phyloP scores from a whole-genome alignment of 2,329 filamentous ascomycete genomes.

The Neopestalotiopsis clavispora region DNA sequence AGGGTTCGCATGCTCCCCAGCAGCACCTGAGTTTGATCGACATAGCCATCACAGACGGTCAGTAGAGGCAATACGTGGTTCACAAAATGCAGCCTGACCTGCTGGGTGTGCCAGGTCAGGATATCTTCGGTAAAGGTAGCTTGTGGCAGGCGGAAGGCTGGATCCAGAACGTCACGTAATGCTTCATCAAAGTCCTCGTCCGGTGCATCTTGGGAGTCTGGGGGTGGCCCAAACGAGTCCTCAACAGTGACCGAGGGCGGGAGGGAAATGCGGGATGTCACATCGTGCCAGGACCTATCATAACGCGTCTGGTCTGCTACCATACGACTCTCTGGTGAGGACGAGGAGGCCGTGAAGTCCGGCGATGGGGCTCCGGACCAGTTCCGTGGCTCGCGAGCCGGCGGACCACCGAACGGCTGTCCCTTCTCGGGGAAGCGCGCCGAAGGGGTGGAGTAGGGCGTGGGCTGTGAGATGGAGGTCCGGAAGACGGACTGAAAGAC shows the following conservation, averaged over 20 bases:
- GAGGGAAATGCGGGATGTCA: constrained; percentile 62
- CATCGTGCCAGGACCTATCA: constrained; percentile 67
- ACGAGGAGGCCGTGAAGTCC: constrained; percentile 19
- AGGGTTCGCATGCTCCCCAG: constrained; percentile 60
- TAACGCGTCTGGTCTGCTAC: constrained; percentile 59
- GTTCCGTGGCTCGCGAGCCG: constrained; percentile 28
- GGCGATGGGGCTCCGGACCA: constrained; percentile 26
- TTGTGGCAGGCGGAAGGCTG: constrained; percentile 49
- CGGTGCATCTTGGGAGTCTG: constrained; percentile 44
- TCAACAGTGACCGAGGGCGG: constrained; percentile 59
- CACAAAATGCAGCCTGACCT: constrained; percentile 65
- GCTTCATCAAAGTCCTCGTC: constrained; percentile 55
- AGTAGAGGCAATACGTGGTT: constrained; percentile 63
- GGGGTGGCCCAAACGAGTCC: constrained; percentile 57
- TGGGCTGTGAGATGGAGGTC: constrained; percentile 54
- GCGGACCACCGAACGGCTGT: constrained; percentile 51
- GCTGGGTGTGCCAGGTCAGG: constrained; percentile 63
- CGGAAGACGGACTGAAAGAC: constrained; percentile 63
- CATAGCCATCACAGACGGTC: constrained; percentile 48
- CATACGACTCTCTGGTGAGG: constrained; percentile 31
- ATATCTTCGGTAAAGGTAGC: constrained; percentile 61
- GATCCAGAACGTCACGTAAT: constrained; percentile 57
- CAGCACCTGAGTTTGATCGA: constrained; percentile 51
- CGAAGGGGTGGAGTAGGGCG: constrained; percentile 46
- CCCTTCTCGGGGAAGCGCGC: constrained; percentile 45